phyloP scores from a whole-genome alignment of 1,139 yeast genomes.

The Kurtzmaniella quercitrusa region DNA sequence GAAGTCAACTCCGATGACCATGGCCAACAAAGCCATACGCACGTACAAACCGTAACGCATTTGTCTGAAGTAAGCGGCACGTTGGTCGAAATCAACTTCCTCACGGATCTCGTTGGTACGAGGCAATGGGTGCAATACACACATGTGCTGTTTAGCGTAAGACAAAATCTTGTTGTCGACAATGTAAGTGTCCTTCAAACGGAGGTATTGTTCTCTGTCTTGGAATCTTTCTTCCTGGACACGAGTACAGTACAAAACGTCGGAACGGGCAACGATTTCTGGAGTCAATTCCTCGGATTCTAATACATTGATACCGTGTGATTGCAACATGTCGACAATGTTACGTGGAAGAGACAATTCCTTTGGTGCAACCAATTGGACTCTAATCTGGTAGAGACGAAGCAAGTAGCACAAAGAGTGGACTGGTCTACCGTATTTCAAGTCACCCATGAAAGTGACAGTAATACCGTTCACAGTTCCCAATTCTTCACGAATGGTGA shows the following conservation, averaged over 20 bases:
- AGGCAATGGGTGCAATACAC: conserved; percentile 98
- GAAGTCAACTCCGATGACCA: conserved; percentile 88
- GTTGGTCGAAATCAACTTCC: conserved; percentile 98
- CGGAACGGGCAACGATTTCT: conserved; percentile 82
- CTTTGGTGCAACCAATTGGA: conserved; percentile 87
- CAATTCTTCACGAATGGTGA: conserved; percentile 97
- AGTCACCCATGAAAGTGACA: conserved; percentile 98
- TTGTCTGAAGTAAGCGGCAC: conserved; percentile 99
- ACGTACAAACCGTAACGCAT: conserved; percentile 97
- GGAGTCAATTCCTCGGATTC: conserved; percentile 78
- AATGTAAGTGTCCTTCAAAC: conserved; percentile 86
- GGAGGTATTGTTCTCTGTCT: conserved; percentile 70
- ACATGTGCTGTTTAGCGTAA: conserved; percentile 96
- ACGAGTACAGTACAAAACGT: conserved; percentile 95
- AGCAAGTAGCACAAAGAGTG: conserved; percentile 92
- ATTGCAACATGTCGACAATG: conserved; percentile 59
- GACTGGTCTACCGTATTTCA: conserved; percentile 97
- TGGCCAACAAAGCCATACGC: conserved; percentile 97
- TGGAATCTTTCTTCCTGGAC: conserved; percentile 95
- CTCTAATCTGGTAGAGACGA: conserved; percentile 87
- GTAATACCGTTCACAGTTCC: conserved; percentile 98
- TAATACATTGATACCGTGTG: conserved; percentile 61
- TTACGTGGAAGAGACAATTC: conserved; percentile 80
- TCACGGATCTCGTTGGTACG: conserved; percentile 94
- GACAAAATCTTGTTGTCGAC: conserved; percentile 90